These are phyloP conservation scores for Clonostachys rhizophaga DNA, from an alignment of 2,329 filamentous ascomycete genomes.

Conservation along the genomic window DNA sequence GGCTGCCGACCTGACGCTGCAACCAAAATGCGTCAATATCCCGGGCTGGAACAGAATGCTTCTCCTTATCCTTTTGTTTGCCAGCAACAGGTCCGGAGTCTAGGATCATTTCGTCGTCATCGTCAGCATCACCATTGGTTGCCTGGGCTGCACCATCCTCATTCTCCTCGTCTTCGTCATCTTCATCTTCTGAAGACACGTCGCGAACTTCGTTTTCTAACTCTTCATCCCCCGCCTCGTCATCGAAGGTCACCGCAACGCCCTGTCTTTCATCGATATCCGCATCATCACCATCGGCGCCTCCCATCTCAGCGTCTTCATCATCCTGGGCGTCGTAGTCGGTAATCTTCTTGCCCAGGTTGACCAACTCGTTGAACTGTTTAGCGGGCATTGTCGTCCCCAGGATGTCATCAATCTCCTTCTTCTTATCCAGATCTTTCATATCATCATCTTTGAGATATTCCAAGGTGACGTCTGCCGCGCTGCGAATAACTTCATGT, in stretches of 20 bases:
- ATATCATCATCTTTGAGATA: conserved; percentile 91
- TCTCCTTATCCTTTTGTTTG: conserved; percentile 43
- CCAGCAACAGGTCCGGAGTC: conserved; percentile 55
- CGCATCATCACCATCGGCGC: conserved; percentile 57
- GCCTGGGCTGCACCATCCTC: conserved; percentile 51
- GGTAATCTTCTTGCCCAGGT: conserved; percentile 96
- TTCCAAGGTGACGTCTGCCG: conserved; percentile 86
- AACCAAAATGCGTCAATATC: conserved; percentile 98
- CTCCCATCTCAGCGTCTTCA: conserved; percentile 73
- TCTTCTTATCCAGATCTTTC: conserved; percentile 98
- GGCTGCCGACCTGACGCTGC: conserved; percentile 81
- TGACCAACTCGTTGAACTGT: conserved; percentile 95
- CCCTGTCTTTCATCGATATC: conserved; percentile 93
- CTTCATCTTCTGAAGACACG: conserved; percentile 79
- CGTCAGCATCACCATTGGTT: conserved; percentile 48
- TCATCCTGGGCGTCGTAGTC: conserved; percentile 97
- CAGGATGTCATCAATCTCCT: conserved; percentile 89
- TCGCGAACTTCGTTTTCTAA: conserved; percentile 85
- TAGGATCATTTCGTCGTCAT: conserved; percentile 81
- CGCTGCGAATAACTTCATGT: conserved; percentile 86
- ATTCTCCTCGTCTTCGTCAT: conserved; percentile 56
- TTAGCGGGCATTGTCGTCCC: conserved; percentile 79
- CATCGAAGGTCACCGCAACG: conserved; percentile 95
- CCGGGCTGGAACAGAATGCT: conserved; percentile 68
- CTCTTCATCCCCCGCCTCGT: conserved; percentile 78